A percentile compares a stretch with the other conserved stretches of the same genome.
These are phyloP conservation scores for Rhexocercosporidium sp. DNA, from an alignment of 2,329 filamentous ascomycete species.

Conservation along the genomic window DNA sequence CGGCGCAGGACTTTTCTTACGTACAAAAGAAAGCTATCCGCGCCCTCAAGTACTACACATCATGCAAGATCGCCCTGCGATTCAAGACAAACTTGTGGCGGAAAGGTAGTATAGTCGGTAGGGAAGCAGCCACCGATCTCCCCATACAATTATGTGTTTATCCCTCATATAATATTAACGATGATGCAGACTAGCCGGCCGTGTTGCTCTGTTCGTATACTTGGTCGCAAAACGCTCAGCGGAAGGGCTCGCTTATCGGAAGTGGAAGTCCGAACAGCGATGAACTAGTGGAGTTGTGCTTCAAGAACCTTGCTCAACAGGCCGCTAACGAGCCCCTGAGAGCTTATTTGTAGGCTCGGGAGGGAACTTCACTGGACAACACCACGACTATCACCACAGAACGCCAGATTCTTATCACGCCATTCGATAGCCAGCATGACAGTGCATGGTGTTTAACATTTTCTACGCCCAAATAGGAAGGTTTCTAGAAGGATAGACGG, in stretches of 20 bases:
- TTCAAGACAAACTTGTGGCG: neutral
- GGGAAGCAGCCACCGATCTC: neutral
- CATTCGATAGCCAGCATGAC: too few relatives aligned
- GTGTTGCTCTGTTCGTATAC: neutral
- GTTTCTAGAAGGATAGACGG: too few relatives aligned
- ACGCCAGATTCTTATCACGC: too few relatives aligned
- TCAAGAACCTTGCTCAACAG: neutral
- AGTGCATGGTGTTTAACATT: too few relatives aligned
- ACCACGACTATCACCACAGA: too few relatives aligned
- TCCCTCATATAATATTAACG: constrained; percentile 1
- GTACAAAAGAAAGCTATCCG: neutral
- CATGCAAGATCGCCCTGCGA: neutral
- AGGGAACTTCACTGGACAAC: too few relatives aligned
- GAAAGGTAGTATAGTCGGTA: neutral
- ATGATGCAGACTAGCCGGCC: neutral
- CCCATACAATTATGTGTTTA: neutral
- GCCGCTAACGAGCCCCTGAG: too few relatives aligned
- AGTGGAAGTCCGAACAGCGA: neutral
- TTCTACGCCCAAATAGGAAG: too few relatives aligned
- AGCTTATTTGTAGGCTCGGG: too few relatives aligned
- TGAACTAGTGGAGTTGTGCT: neutral
- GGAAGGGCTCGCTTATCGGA: neutral
- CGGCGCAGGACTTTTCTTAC: neutral
- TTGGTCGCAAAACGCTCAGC: constrained; percentile 1
- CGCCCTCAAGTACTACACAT: neutral